Evolutionary conservation across 495 filamentous ascomycete genomes (phyloP), one percentile per base, ranked within the genome.

Genomic region (Penicillium salamii): DNA sequence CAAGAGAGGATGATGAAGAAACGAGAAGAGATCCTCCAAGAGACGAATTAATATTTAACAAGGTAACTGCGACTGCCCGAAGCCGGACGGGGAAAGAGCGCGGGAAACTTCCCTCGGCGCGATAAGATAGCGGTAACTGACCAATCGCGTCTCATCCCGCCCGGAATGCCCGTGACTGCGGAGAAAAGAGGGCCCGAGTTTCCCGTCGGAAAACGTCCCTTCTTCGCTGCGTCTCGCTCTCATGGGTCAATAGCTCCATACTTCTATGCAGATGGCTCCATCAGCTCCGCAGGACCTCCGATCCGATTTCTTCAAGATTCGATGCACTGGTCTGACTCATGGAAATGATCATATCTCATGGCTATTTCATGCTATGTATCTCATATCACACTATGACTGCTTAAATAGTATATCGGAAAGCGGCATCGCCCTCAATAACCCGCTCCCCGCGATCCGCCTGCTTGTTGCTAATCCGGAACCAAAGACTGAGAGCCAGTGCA

Each of bases 391-490:
- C 26, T 34, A n/a, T 23, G 24, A 21, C 12, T 19, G 8, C 35
- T 50, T 35, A 73, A 36, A 73, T 65, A 1, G 69, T 73, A 54
- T 73, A 73, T 29, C 69, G 59, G 50, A 73, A 73, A 9, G 40
- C 54, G n/a, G 54, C 42, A 17, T 59, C 54, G 12, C 57, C 66
- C 43, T 70, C 69, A 57, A 73, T 71, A 3, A 70, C 53, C 33
- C 59, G 59, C 53, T 70, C 52, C 14, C 72, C 72, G 39, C 48
- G 54, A 17, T 66, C 65, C 3, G 70, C 70, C 49, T 68, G 62
- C 46, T 50, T 57, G 52, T 75, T 75, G 34, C 58, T 61, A 34
- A 38, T 37, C 26, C 57, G 38, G 52, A 76, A 75, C 58, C 67
- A 69, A 29, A 67, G 1, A 42, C 60, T 70, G 51, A 74, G 35